Base-by-base conservation (phyloP, 257 asterid genomes). In the Solanum lycopersicoides region DNA sequence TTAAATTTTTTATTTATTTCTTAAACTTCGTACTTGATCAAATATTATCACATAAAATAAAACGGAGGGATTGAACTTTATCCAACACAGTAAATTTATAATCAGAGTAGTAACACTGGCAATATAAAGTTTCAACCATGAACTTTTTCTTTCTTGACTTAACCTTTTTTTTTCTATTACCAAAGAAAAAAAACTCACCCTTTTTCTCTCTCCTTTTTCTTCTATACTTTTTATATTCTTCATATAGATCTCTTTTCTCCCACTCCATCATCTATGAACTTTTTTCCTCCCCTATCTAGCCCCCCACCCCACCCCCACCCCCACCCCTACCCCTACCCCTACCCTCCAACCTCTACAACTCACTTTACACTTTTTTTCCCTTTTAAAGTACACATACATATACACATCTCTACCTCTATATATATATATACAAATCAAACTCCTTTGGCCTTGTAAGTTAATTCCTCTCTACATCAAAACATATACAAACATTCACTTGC, bases 401-500 rank as follows among this genome's bases (percentile, higher is more conserved):
- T 47, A 68, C 44, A 45, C 59, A 84, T 82, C 41, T 66, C 35
- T 87, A 32, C n/a, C 69, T 42, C 15, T 83, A 20, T 12, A 86
- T 14, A 28, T 80, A 85, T 47, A 37, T 73, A 30, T 47, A 60
- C 37, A 32, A 63, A 47, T 83, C 34, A 59, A 59, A 84, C 59
- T 39, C 53, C 84, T 83, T 60, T 30, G 32, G 30, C 69, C 86
- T 53, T 34, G 3, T 13, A 63, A 59, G 77, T 63, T 41, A 21
- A 28, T 25, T 71, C n/a, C 35, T 71, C 82, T 73, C 82, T 86
- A 21, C 93, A 89, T 37, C 92, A 87, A 88, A 85, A 65, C 91
- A 87, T 28, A 89, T 28, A 41, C 71, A 71, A 34, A 68, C 85
- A 25, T 71, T 60, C 86, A 34, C 87, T 76, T 83, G 28, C 53